Evolutionary conservation across 1,284 basidiomycete genomes (phyloP).

Genomic region (Grifola frondosa): DNA sequence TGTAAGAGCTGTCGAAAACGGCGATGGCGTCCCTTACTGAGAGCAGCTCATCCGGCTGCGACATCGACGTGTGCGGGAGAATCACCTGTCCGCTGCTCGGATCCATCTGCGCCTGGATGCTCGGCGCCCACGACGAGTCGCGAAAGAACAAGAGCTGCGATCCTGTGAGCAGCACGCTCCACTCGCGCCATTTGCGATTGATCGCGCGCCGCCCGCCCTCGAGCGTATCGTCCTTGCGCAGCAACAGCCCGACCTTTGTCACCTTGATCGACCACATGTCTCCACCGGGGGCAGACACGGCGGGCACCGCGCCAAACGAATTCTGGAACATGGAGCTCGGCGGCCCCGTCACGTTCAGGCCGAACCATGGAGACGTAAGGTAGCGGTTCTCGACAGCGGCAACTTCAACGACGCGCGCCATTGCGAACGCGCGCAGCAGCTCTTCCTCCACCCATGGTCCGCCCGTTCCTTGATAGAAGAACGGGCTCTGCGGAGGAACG

Average conservation of each 20-base stretch:
- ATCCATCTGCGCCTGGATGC: slow-evolving; percentile 54
- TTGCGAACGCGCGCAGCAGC: slow-evolving; percentile 68
- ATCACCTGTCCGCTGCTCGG: slow-evolving; percentile 39
- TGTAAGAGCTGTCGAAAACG: slow-evolving; percentile 76
- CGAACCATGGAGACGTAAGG: slow-evolving; percentile 48
- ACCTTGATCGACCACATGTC: slow-evolving; percentile 64
- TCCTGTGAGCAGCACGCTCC: slow-evolving; percentile 84
- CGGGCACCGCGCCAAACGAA: slow-evolving; percentile 14
- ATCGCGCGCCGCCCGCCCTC: slow-evolving; percentile 76
- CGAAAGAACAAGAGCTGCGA: slow-evolving; percentile 94
- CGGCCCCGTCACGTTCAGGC: slow-evolving; percentile 40
- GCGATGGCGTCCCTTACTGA: slow-evolving; percentile 80
- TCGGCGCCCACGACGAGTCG: slow-evolving; percentile 70
- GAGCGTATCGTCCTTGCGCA: slow-evolving; percentile 80
- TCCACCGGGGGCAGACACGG: slow-evolving; percentile 20
- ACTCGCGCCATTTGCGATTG: slow-evolving; percentile 87
- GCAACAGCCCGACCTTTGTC: slow-evolving; percentile 80
- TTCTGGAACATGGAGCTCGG: slow-evolving; percentile 26
- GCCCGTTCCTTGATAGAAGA: slow-evolving; percentile 72
- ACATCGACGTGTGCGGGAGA: slow-evolving; percentile 54
- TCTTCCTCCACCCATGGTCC: slow-evolving; percentile 70
- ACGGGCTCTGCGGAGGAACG: slow-evolving; percentile 73
- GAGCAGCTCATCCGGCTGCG: slow-evolving; percentile 87
- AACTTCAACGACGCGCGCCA: slow-evolving; percentile 66
- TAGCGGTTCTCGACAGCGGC: slow-evolving; percentile 40